These are phyloP conservation scores for Biscogniauxia sp. DNA, from an alignment of 2,329 filamentous ascomycete genomes.

Conservation along the genomic window DNA sequence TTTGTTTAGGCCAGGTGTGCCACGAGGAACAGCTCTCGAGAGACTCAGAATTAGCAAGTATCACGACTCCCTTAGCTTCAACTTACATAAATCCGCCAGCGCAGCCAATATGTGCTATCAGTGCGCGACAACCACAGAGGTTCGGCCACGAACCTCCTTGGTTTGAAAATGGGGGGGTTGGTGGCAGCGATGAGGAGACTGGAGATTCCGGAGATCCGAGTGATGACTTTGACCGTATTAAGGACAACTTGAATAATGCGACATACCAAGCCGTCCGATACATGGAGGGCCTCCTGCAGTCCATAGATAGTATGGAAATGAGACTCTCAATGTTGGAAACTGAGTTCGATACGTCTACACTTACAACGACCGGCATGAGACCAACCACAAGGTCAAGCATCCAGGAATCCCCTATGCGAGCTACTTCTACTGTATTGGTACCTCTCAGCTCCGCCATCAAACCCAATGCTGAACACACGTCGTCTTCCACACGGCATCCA, in stretches of 20 bases:
- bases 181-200: neutral
- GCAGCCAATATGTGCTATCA: neutral
- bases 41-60: neutral
- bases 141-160: neutral
- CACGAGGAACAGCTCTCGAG: neutral
- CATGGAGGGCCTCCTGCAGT: constrained; percentile 3
- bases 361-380: constrained; percentile 8
- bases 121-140: neutral
- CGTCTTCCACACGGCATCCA: neutral
- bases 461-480: neutral
- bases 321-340: constrained; percentile 5
- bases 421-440: neutral
- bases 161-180: neutral
- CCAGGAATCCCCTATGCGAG: no score
- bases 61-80: neutral
- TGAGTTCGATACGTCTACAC: neutral
- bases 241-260: constrained; percentile 4
- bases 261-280: constrained; percentile 5
- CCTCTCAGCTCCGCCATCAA: neutral
- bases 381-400: constrained; percentile 8
- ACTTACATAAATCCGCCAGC: neutral
- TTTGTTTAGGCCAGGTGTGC: neutral
- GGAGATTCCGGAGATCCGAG: neutral
- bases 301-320: constrained; percentile 1
- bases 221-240: neutral